Conservation (phyloP, 768 basidiomycete species). For the Psilocybe subaeruginosa region DNA sequence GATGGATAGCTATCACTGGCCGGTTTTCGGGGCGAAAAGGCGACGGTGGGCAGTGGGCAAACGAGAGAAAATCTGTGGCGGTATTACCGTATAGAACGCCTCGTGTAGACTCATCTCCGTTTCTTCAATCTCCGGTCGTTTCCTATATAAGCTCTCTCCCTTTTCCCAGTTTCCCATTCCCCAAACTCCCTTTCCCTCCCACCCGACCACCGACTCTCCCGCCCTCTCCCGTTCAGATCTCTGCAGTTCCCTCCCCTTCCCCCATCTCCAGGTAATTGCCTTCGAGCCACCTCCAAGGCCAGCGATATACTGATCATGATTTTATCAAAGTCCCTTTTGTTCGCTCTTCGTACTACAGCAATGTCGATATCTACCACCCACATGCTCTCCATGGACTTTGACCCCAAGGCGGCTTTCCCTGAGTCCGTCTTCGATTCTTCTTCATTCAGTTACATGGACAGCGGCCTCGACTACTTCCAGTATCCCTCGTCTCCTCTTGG, state of each 20-base stretch:
- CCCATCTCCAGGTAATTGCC: slow-evolving; percentile 23
- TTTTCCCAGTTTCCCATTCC: slow-evolving; percentile 30
- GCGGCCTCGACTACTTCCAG: slow-evolving; percentile 64
- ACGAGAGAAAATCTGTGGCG: slow-evolving; percentile 1
- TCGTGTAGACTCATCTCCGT: slow-evolving; percentile 7
- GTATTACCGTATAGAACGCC: neutral
- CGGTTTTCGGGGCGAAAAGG: slow-evolving; percentile 32
- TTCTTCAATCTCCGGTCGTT: neutral
- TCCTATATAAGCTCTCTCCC: slow-evolving; percentile 27
- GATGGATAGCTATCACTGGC: slow-evolving; percentile 30
- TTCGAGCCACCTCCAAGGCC: slow-evolving; percentile 25
- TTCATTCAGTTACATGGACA: slow-evolving; percentile 53
- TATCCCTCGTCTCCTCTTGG: slow-evolving; percentile 68
- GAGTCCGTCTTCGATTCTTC: slow-evolving; percentile 50
- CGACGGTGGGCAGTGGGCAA: slow-evolving; percentile 9
- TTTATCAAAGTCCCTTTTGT: slow-evolving; percentile 27
- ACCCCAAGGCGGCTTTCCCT: slow-evolving; percentile 37
- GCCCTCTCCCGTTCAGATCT: slow-evolving; percentile 42
- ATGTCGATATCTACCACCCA: slow-evolving; percentile 31
- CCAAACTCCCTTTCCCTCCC: slow-evolving; percentile 30
- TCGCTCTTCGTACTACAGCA: slow-evolving; percentile 29
- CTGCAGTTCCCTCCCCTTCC: slow-evolving; percentile 34
- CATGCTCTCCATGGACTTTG: slow-evolving; percentile 50
- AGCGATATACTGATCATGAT: slow-evolving; percentile 21
- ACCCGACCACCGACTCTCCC: slow-evolving; percentile 28